These are phyloP conservation scores for Casuarina glauca DNA, from an alignment of 306 rosid species.

Conservation along the genomic window DNA sequence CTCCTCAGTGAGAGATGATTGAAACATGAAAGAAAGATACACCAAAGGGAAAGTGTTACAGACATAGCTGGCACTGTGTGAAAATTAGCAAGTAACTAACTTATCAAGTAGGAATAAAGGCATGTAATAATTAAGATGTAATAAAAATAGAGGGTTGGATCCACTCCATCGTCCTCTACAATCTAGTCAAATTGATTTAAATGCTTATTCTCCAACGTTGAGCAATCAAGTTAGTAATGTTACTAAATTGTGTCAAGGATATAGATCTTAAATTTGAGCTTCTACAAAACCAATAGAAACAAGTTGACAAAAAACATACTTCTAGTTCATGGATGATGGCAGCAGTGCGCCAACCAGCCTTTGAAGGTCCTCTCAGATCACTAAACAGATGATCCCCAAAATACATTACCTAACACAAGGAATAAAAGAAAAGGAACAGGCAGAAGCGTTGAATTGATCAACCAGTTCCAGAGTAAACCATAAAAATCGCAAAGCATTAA, in stretches of 20 bases:
- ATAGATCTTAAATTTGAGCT: background rate
- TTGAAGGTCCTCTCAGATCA: slow-evolving; percentile 93
- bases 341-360: slow-evolving; percentile 99
- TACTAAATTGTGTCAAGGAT: background rate
- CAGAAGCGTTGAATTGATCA: slow-evolving; percentile 9
- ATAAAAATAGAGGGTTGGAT: background rate
- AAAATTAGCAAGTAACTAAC: slow-evolving; percentile 6
- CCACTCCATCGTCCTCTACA: background rate
- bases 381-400: slow-evolving; percentile 98
- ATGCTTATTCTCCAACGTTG: background rate
- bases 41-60: background rate
- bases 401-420: slow-evolving; percentile 75
- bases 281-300: background rate
- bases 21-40: background rate
- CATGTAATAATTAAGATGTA: background rate
- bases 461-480: slow-evolving; percentile 11
- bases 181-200: background rate
- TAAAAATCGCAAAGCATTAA: slow-evolving; percentile 10
- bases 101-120: slow-evolving; percentile 11
- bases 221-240: background rate
- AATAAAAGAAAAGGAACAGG: slow-evolving; percentile 6
- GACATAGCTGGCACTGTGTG: background rate
- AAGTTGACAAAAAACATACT: slow-evolving; percentile 42
- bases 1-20: background rate
- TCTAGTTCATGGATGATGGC: slow-evolving; percentile 93